These are phyloP conservation scores for Penicillium expansum DNA, from an alignment of 2,329 filamentous ascomycete species.

Conservation along the genomic window DNA sequence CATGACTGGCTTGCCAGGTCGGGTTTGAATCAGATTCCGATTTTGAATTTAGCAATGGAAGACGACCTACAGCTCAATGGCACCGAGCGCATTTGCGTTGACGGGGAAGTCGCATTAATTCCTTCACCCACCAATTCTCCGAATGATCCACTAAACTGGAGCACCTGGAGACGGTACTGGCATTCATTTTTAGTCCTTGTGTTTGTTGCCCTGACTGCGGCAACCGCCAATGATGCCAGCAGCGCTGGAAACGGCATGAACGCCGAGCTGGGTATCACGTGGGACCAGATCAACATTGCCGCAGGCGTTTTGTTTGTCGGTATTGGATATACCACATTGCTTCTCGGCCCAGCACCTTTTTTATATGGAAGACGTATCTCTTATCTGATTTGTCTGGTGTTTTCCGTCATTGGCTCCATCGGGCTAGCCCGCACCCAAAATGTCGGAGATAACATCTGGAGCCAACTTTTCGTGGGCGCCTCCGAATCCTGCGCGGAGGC, in stretches of 20 bases:
- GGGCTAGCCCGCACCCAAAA: slow-evolving; percentile 52
- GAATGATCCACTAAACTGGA: slow-evolving; percentile 56
- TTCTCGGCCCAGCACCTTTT: slow-evolving; percentile 54
- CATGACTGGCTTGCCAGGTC: neutral
- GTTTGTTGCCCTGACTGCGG: slow-evolving; percentile 55
- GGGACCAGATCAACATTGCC: slow-evolving; percentile 55
- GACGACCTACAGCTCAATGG: slow-evolving; percentile 23
- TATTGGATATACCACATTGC: slow-evolving; percentile 56
- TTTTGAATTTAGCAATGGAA: slow-evolving; percentile 10
- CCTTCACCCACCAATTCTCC: slow-evolving; percentile 54
- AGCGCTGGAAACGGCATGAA: slow-evolving; percentile 53
- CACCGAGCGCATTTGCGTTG: slow-evolving; percentile 25
- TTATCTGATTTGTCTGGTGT: slow-evolving; percentile 54
- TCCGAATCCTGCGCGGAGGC: slow-evolving; percentile 58
- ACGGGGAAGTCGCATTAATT: slow-evolving; percentile 51
- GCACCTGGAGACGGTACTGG: slow-evolving; percentile 49
- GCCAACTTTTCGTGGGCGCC: slow-evolving; percentile 57
- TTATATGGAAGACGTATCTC: slow-evolving; percentile 55
- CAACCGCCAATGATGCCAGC: slow-evolving; percentile 56
- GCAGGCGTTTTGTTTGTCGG: slow-evolving; percentile 56
- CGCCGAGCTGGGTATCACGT: slow-evolving; percentile 51
- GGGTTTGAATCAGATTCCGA: slow-evolving; percentile 3
- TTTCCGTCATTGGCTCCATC: slow-evolving; percentile 51
- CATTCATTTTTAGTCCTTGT: slow-evolving; percentile 53
- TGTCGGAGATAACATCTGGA: slow-evolving; percentile 51